Evolutionary conservation across 176 grass and related monocot species (phyloP), one percentile per base, ranked within the genome.

Genomic region (Rhynchospora pubera): DNA sequence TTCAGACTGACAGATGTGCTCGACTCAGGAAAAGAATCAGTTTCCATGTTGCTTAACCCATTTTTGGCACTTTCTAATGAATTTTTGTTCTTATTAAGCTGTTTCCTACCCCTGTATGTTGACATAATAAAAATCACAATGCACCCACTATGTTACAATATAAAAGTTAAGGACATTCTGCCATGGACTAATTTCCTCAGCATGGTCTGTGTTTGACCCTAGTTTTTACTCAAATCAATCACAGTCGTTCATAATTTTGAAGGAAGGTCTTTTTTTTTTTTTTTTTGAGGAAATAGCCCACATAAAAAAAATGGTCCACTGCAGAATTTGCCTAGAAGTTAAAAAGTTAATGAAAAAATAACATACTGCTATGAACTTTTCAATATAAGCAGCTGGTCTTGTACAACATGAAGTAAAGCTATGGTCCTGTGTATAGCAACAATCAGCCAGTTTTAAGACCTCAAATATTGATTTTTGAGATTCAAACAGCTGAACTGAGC

Each of bases 71-170:
- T 84, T 83, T 61, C 71, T 22, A 81, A 52, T 44, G 77, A 30
- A 83, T 84, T 86, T 80, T 30, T 80, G 62, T 92, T 88, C 53
- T 94, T 94, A 80, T 79, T 88, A 80, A 84, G 79, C 45, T 86
- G 68, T 52, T 86, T 94, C 65, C 82, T 92, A 66, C 83, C 90
- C 45, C 93, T 94, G 65, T 71, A 59, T 65, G 45, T 51, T 50
- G 32, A 69, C 26, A 32, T 21, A 80, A 56, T 52, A 67, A 82
- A 82, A 82, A 32, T 82, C 21, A 82, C 22, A 30, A 82, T 46
- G 6, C 39, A 64, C 65, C 62, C 56, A 23, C 57, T 24, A 13
- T 48, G 78, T 48, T 50, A 12, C 39, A 43, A 18, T 61, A 43
- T 46, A 79, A 79, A 58, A 56, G 2, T 32, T 57, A 79, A 42